Evolutionary conservation across 2,329 filamentous ascomycete species (phyloP).

Genomic region (Trichophaea hybrida): DNA sequence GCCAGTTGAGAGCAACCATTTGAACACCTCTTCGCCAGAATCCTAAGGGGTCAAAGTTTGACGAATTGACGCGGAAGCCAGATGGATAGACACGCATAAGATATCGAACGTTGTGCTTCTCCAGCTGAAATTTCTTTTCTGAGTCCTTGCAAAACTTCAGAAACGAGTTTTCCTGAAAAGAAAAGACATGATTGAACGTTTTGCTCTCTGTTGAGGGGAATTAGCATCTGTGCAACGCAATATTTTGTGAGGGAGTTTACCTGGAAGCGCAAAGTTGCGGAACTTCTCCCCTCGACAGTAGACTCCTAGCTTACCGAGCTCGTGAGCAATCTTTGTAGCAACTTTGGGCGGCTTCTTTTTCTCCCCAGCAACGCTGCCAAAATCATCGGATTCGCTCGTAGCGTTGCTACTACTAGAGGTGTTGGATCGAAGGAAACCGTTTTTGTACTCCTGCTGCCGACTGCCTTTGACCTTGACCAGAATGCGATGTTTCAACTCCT

Average conservation of each 20-base stretch:
- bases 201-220: slow-evolving; percentile 47
- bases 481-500: slow-evolving; percentile 68
- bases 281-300: slow-evolving; percentile 70
- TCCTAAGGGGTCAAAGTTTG: slow-evolving; percentile 84
- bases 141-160: slow-evolving; percentile 62
- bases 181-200: slow-evolving; percentile 87
- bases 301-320: slow-evolving; percentile 73
- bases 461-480: slow-evolving; percentile 75
- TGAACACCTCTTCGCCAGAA: slow-evolving; percentile 95
- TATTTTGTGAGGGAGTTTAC: slow-evolving; percentile 11
- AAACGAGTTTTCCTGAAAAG: slow-evolving; percentile 82
- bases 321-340: slow-evolving; percentile 59
- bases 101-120: slow-evolving; percentile 80
- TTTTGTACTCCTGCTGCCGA: slow-evolving; percentile 14
- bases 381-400: slow-evolving; percentile 47
- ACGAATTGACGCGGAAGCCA: slow-evolving; percentile 64
- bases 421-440: background rate
- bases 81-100: slow-evolving; percentile 92
- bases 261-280: slow-evolving; percentile 38
- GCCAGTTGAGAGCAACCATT: slow-evolving; percentile 97
- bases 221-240: slow-evolving; percentile 1
- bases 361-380: slow-evolving; percentile 17
- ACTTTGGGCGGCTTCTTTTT: slow-evolving; percentile 44
- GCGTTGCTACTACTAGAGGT: slow-evolving; percentile 35
- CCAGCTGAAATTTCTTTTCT: slow-evolving; percentile 61